Evolutionary conservation across 108 stramenopile genomes (phyloP).

Genomic region (Skeletonema potamos): DNA sequence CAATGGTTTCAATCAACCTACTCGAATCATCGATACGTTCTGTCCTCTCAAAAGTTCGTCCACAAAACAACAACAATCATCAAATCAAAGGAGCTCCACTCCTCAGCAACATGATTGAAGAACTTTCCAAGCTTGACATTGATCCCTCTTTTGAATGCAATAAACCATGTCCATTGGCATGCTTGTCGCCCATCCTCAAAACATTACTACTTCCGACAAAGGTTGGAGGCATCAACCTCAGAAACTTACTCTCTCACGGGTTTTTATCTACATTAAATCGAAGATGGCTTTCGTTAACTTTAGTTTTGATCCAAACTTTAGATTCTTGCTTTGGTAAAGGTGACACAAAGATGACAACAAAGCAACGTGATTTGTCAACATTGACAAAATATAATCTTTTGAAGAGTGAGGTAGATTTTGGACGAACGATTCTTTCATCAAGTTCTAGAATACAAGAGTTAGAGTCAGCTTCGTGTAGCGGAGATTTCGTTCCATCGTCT

Average conservation of each 20-base stretch:
- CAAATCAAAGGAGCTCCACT: conserved; percentile 23
- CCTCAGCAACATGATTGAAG: conserved; percentile 27
- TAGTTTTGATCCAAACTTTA: conserved; percentile 43
- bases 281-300: conserved; percentile 56
- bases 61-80: background rate
- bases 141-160: background rate
- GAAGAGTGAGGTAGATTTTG: conserved; percentile 2
- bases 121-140: conserved; percentile 1
- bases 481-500: conserved; percentile 15
- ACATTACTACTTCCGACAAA: conserved; percentile 49
- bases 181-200: conserved; percentile 26
- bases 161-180: background rate
- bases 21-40: conserved; percentile 59
- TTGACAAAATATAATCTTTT: conserved; percentile 19
- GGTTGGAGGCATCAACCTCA: conserved; percentile 59
- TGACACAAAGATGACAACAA: background rate
- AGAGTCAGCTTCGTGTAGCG: background rate
- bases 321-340: background rate
- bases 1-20: conserved; percentile 49
- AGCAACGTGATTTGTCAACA: background rate
- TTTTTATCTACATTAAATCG: conserved; percentile 58
- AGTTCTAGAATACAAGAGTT: background rate
- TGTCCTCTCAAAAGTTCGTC: background rate
- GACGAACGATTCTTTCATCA: background rate
- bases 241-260: conserved; percentile 74